Percentiles rank a stretch among this genome's conserved stretches.
These are phyloP conservation scores for Ramichloridium luteum DNA, from an alignment of 2,329 filamentous ascomycete species.

Conservation along the genomic window DNA sequence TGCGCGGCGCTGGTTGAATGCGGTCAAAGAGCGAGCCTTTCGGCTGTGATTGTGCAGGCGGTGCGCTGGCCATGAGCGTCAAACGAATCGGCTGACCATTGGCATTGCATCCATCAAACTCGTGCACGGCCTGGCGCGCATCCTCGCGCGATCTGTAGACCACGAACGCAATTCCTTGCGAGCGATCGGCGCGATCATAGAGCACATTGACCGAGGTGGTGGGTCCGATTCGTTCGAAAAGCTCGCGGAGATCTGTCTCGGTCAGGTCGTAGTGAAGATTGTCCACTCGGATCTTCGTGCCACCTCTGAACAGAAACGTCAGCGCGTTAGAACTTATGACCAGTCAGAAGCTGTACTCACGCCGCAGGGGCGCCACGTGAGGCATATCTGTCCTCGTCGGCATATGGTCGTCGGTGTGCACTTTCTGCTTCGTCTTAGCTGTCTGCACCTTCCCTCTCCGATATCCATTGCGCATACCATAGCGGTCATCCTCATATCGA, in stretches of 20 bases:
- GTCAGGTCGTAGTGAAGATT: conserved; percentile 90
- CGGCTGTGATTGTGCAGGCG: conserved; percentile 28
- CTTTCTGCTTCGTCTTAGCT: conserved; percentile 9
- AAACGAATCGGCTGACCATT: conserved; percentile 70
- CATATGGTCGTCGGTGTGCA: conserved; percentile 9
- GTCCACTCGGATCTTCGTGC: conserved; percentile 61
- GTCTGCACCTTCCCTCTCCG: not conserved
- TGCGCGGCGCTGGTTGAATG: conserved; percentile 40
- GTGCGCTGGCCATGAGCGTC: conserved; percentile 48
- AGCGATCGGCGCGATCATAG: conserved; percentile 82
- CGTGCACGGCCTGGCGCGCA: conserved; percentile 59
- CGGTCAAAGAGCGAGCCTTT: conserved; percentile 32
- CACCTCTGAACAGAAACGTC: conserved; percentile 8
- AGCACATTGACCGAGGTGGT: conserved; percentile 56
- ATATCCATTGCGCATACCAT: conserved; percentile 8
- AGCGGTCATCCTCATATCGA: conserved; percentile 24
- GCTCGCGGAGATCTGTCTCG: conserved; percentile 66
- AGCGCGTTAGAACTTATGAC: not conserved
- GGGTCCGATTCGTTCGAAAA: conserved; percentile 68
- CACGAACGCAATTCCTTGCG: conserved; percentile 72
- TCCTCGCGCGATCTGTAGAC: conserved; percentile 62
- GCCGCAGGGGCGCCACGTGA: conserved; percentile 7
- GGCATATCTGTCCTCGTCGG: conserved; percentile 14
- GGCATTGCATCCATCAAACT: conserved; percentile 84
- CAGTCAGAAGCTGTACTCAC: conserved; percentile 8